Base-by-base conservation (phyloP, 441 rosid genomes). In the Arabidopsis lyrata region DNA sequence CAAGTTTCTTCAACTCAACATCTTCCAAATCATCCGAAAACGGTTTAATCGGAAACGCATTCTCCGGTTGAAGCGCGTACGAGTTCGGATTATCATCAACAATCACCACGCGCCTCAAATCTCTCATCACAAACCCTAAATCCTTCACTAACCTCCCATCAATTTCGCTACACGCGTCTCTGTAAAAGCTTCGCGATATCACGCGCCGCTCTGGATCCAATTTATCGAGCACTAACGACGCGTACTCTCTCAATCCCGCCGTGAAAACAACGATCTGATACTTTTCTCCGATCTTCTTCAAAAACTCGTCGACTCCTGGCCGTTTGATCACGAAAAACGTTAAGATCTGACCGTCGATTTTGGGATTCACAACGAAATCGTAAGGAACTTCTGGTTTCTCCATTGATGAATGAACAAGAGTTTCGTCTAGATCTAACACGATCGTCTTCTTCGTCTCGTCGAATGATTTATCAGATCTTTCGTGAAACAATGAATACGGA, bases 401-500 rank as follows among this genome's bases (percentile, higher is more conserved):
- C 6, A 91, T 61, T 18, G 81, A 81, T 13, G 97, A 89, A 67
- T 95, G 99, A 16, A 92, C 81, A 12, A 90, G 79, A 0, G 97
- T 95, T 72, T 95, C 97, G 65, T 95, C 99, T 1, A 95, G 96
- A 75, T 95, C 99, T 11, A 95, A 87, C 73, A 92, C 86, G 14
- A 90, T 83, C 4, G 97, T 95, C 65, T 64, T 86, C 73, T 85
- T 90, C 27, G 63, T 35, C 45, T 66, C 66, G 64, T 77, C 77
- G 60, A 72, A 72, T 0, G 18, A 6, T 11, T 66, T 20, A 3
- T 52, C 36, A 11, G 78, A 69, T 56, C 70, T n/a, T 0, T 74
- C 72, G 34, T 64, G 78, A n/a, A 69, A 14, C 41, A 56, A 3
- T 13, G 72, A 49, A 1, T 50, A 41, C 3, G 61, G 52, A n/a